Base-by-base conservation (phyloP, 495 filamentous ascomycete genomes). In the Viridothelium virens region DNA sequence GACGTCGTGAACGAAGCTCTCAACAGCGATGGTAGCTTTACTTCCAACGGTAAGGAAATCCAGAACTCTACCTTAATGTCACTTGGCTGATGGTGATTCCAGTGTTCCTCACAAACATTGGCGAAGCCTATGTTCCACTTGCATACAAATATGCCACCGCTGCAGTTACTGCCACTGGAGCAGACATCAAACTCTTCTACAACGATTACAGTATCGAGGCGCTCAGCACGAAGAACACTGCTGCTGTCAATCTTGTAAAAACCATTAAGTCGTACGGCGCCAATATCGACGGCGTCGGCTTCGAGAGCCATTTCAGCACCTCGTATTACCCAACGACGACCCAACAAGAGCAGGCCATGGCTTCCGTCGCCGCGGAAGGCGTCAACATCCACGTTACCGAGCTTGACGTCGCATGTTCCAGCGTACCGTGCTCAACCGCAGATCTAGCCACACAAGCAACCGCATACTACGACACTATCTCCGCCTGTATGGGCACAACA, bases 161-260 rank as follows among this genome's bases (percentile, higher is more conserved):
- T 14, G 79, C 77, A 1, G 85, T 87, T 70, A 82, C 81, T 0
- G 61, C 72, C 14, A 81, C 83, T 5, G 53, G 53, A 7, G 53
- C 53, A 33, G 53, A 59, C 6, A 59, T 59, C 31, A 88, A 88
- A 76, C 79, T 88, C 16, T 88, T 87, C 69, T 86, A 84, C 76
- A 88, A 88, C 69, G 85, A 80, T 67, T 89, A 88, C 76, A 86
- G 83, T 75, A 83, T 86, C 70, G 86, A 88, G 72, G 77, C 72
- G 2, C 75, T 78, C 7, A 77, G 80, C 2, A 68, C 77, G 61
- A 82, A 86, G 71, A 74, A 78, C 50, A 77, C 75, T 1, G 81
- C 70, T 2, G 77, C 82, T 36, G 68, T 82, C 18, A 67, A 76
- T 38, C 80, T 88, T 50, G 82, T 87, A 61, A 77, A 82, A 63